phyloP scores from a whole-genome alignment of 768 basidiomycete species.

The Basidioascus undulatus region DNA sequence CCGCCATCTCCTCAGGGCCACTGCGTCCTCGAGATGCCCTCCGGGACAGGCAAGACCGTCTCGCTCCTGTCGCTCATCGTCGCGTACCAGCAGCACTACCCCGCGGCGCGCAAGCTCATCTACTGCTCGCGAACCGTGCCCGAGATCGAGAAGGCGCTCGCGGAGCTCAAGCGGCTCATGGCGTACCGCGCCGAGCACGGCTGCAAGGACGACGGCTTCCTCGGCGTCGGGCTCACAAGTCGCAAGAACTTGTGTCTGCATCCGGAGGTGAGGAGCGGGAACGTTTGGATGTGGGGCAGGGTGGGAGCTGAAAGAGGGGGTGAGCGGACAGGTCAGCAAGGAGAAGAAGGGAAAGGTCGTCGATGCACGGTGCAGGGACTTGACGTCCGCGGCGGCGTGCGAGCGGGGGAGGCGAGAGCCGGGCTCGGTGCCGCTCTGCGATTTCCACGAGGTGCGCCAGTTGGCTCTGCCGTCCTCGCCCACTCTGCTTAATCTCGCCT shows the following conservation, averaged over 20 bases:
- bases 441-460: slow-evolving; percentile 67
- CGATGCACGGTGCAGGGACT: slow-evolving; percentile 85
- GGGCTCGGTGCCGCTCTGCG: slow-evolving; percentile 71
- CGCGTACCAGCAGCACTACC: slow-evolving; percentile 90
- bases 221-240: slow-evolving; percentile 78
- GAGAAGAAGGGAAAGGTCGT: slow-evolving; percentile 98
- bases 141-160: slow-evolving; percentile 93
- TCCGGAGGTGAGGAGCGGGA: slow-evolving; percentile 37
- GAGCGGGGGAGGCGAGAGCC: slow-evolving; percentile 67
- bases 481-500: neutral
- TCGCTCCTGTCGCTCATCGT: slow-evolving; percentile 85
- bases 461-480: too few species aligned
- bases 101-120: slow-evolving; percentile 74
- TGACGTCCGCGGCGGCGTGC: slow-evolving; percentile 61
- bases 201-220: slow-evolving; percentile 37
- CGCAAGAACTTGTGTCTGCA: slow-evolving; percentile 91
- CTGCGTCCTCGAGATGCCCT: slow-evolving; percentile 99
- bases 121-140: slow-evolving; percentile 99
- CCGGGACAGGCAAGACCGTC: slow-evolving; percentile 96
- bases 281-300: slow-evolving; percentile 8
- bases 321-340: slow-evolving; percentile 44
- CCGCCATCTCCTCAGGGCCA: slow-evolving; percentile 42
- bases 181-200: slow-evolving; percentile 47
- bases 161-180: slow-evolving; percentile 83
- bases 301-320: neutral